Evolutionary conservation across 2,329 filamentous ascomycete species (phyloP).

Genomic region (Fusarium oxysporum): DNA sequence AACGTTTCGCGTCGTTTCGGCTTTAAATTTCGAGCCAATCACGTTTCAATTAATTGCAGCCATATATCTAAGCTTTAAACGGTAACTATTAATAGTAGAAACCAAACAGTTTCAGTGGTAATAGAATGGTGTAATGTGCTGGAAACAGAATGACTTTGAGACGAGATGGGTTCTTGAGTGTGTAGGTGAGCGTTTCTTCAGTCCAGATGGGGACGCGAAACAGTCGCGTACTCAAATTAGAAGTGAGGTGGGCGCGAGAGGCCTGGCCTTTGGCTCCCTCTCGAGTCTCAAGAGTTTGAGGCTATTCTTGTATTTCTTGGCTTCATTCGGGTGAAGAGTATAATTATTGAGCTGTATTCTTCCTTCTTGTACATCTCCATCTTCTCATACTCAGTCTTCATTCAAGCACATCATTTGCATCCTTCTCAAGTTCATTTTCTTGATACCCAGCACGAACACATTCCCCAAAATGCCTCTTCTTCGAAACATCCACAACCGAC

Average conservation of each 20-base stretch:
- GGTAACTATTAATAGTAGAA: conserved; percentile 7
- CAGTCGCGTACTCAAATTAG: neutral
- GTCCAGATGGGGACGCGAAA: neutral
- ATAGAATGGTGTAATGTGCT: neutral
- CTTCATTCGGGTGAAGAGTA: neutral
- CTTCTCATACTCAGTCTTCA: neutral
- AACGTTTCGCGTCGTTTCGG: neutral
- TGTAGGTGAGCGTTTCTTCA: neutral
- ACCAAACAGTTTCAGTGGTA: conserved; percentile 2
- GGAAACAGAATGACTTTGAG: neutral
- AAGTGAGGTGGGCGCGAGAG: rapidly evolving
- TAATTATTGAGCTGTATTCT: rapidly evolving
- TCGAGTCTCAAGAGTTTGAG: neutral
- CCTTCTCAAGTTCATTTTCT: rapidly evolving
- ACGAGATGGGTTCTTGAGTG: neutral
- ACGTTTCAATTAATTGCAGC: rapidly evolving
- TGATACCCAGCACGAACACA: neutral
- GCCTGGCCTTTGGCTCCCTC: rapidly evolving
- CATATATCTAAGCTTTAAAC: neutral
- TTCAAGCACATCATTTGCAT: rapidly evolving
- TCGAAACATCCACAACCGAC: neutral
- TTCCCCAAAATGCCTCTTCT: neutral
- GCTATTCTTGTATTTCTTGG: conserved; percentile 1
- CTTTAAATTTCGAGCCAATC: neutral
- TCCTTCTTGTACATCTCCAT: rapidly evolving